phyloP scores from a whole-genome alignment of 768 basidiomycete genomes.

The Termitomyces sp. region DNA sequence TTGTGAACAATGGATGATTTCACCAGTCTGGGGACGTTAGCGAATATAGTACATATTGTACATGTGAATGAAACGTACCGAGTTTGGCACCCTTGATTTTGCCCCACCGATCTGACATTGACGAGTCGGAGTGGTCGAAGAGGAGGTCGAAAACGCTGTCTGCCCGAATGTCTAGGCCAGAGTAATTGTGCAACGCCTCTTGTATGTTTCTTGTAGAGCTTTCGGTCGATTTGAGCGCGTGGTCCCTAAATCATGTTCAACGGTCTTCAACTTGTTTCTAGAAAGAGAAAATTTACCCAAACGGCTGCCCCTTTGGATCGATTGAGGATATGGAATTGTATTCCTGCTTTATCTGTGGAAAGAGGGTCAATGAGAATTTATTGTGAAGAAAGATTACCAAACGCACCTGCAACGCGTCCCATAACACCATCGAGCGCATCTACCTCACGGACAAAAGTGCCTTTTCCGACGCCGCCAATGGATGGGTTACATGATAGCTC shows the following conservation, averaged over 20 bases:
- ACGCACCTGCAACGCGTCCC: slow-evolving; percentile 75
- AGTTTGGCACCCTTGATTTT: slow-evolving; percentile 65
- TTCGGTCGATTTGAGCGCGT: slow-evolving; percentile 85
- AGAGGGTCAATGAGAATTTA: not conserved
- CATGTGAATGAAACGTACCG: slow-evolving; percentile 36
- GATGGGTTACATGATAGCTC: slow-evolving; percentile 89
- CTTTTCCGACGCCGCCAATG: slow-evolving; percentile 90
- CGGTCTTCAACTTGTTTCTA: not conserved
- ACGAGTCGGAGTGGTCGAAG: slow-evolving; percentile 46
- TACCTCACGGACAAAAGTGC: slow-evolving; percentile 86
- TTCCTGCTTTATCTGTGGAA: slow-evolving; percentile 74
- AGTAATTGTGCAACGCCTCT: slow-evolving; percentile 57
- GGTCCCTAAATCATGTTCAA: slow-evolving; percentile 57
- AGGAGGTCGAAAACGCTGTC: slow-evolving; percentile 81
- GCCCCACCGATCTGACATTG: slow-evolving; percentile 43
- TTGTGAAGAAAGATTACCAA: not conserved
- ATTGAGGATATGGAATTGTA: slow-evolving; percentile 87
- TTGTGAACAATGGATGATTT: slow-evolving; percentile 73
- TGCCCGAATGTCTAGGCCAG: slow-evolving; percentile 65
- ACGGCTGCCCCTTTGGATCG: slow-evolving; percentile 85
- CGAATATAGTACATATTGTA: not conserved
- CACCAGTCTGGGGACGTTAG: slow-evolving; percentile 57
- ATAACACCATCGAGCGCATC: slow-evolving; percentile 90
- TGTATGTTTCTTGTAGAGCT: slow-evolving; percentile 82
- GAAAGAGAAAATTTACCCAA: slow-evolving; percentile 57